Evolutionary conservation across 495 filamentous ascomycete species (phyloP).

Genomic region (Pyrenopolyporus hunteri): DNA sequence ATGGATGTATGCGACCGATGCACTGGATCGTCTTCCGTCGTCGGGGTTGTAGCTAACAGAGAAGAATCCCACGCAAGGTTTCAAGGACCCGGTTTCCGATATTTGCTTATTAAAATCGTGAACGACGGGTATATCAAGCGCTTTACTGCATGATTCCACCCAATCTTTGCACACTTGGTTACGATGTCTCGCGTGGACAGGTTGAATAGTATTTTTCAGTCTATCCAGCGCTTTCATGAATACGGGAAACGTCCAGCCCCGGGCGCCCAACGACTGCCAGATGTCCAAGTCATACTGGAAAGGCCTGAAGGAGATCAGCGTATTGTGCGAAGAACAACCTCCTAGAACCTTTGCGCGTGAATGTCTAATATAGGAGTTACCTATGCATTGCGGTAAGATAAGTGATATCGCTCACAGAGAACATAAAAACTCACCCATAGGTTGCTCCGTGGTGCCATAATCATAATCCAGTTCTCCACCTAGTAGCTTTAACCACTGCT

Average conservation of each 20-base stretch:
- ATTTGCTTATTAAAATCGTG: conserved; percentile 84
- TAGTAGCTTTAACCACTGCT: conserved; percentile 78
- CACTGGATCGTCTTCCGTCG: conserved; percentile 76
- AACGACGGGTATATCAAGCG: conserved; percentile 76
- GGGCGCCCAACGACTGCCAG: conserved; percentile 72
- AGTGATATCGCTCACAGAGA: conserved; percentile 1
- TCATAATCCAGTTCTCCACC: conserved; percentile 86
- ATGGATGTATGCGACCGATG: conserved; percentile 85
- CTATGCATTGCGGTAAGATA: conserved; percentile 47
- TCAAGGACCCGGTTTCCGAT: conserved; percentile 66
- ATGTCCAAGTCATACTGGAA: conserved; percentile 78
- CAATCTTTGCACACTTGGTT: conserved; percentile 87
- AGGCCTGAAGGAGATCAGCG: conserved; percentile 82
- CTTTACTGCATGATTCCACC: conserved; percentile 73
- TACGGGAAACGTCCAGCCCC: conserved; percentile 78
- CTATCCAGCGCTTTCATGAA: conserved; percentile 77
- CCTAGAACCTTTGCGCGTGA: conserved; percentile 85
- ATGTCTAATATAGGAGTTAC: conserved; percentile 83
- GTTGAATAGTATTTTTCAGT: conserved; percentile 79
- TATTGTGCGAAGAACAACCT: conserved; percentile 87
- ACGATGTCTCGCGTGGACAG: conserved; percentile 74
- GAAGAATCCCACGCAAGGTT: conserved; percentile 81
- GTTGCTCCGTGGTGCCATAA: conserved; percentile 84
- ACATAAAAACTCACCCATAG: conserved; percentile 62
- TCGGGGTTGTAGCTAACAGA: conserved; percentile 83